A percentile compares a stretch with the other conserved stretches of the same genome.
phyloP scores from a whole-genome alignment of 2,329 filamentous ascomycete species.

The Trichoderma guizhouense region DNA sequence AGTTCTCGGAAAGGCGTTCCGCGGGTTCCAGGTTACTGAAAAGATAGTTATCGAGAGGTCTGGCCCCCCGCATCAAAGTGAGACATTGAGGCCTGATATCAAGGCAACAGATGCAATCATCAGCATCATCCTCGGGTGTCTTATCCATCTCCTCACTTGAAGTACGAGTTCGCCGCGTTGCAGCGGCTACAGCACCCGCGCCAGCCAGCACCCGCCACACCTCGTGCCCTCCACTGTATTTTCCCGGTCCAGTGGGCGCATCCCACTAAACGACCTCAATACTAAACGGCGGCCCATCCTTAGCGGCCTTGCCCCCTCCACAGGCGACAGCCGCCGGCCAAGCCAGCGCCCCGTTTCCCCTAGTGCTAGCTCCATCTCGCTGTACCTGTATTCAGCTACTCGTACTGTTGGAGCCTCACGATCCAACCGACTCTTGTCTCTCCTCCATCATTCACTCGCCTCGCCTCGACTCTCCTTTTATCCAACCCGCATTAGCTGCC shows the following conservation, averaged over 20 bases:
- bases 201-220: background rate
- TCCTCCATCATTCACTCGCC: background rate
- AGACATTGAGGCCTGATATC: no score
- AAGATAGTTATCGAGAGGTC: background rate
- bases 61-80: background rate
- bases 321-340: background rate
- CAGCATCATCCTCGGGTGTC: no score
- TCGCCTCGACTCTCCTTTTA: slow-evolving; percentile 7
- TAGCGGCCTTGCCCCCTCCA: background rate
- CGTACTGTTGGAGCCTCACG: background rate
- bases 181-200: background rate
- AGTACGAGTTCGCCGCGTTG: background rate
- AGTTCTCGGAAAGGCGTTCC: no score
- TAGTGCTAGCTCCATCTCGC: background rate
- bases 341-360: background rate
- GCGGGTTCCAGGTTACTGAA: background rate
- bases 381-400: background rate
- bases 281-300: background rate
- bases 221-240: no score
- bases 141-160: no score
- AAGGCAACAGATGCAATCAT: no score
- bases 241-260: background rate
- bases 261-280: background rate
- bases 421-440: background rate
- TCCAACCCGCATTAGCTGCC: background rate